These are phyloP conservation scores for Gracilaria caudata DNA, from an alignment of 23 red algal species.

Conservation along the genomic window DNA sequence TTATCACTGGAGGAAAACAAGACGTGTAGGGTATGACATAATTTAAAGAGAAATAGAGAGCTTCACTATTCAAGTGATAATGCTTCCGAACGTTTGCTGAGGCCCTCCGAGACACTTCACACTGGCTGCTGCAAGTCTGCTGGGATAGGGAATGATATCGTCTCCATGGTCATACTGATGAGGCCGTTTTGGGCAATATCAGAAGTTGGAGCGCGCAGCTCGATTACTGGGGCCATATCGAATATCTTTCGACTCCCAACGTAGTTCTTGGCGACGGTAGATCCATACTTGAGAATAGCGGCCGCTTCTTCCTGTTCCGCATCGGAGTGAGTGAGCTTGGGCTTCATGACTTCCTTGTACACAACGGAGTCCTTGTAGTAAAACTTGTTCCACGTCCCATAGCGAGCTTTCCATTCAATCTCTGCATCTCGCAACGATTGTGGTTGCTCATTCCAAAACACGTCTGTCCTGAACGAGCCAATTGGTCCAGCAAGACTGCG, in stretches of 20 bases:
- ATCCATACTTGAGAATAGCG: slow-evolving; percentile 74
- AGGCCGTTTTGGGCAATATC: slow-evolving; percentile 31
- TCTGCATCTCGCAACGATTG: slow-evolving; percentile 17
- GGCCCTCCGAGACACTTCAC: background rate
- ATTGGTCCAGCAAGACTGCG: slow-evolving; percentile 58
- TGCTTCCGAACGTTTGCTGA: background rate
- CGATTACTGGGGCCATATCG: slow-evolving; percentile 58
- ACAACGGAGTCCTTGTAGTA: slow-evolving; percentile 66
- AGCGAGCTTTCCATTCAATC: slow-evolving; percentile 38
- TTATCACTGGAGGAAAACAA: background rate
- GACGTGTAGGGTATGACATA: background rate
- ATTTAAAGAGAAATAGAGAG: background rate
- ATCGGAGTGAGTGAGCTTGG: slow-evolving; percentile 26
- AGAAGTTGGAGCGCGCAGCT: slow-evolving; percentile 44
- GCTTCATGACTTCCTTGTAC: slow-evolving; percentile 74
- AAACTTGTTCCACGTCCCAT: slow-evolving; percentile 43
- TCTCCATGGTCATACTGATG: slow-evolving; percentile 22
- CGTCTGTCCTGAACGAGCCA: slow-evolving; percentile 3
- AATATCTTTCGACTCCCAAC: slow-evolving; percentile 35
- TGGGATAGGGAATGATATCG: slow-evolving; percentile 36
- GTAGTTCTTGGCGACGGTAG: slow-evolving; percentile 71
- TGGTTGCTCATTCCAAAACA: slow-evolving; percentile 48
- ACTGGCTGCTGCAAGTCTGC: slow-evolving; percentile 44
- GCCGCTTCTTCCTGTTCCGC: slow-evolving; percentile 60
- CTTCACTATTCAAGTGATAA: background rate